phyloP scores from a whole-genome alignment of 2,329 filamentous ascomycete genomes.

The Cordyceps sp. region DNA sequence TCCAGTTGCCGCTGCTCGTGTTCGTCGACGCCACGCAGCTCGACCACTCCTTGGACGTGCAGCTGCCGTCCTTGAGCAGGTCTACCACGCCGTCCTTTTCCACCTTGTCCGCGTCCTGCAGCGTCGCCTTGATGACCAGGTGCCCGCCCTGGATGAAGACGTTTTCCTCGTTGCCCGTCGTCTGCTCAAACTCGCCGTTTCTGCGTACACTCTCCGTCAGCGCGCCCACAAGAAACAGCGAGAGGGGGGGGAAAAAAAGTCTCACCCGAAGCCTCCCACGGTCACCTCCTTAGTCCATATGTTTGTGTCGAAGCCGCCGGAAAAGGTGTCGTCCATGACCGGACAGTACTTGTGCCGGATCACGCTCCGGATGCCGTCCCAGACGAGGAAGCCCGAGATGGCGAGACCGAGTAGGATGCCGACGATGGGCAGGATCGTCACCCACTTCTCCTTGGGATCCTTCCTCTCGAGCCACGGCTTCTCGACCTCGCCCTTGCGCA shows the following conservation, averaged over 20 bases:
- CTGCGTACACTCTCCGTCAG: conserved; percentile 25
- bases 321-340: conserved; percentile 51
- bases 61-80: conserved; percentile 47
- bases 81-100: conserved; percentile 52
- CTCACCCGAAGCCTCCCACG: conserved; percentile 60
- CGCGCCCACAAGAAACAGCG: too few relatives aligned
- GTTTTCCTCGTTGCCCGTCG: conserved; percentile 56
- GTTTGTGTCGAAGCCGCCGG: conserved; percentile 35
- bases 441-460: conserved; percentile 72
- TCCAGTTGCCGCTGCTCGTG: conserved; percentile 50
- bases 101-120: conserved; percentile 52
- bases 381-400: conserved; percentile 55
- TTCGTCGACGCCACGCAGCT: conserved; percentile 58
- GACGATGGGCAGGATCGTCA: conserved; percentile 60
- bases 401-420: conserved; percentile 53
- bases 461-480: conserved; percentile 62
- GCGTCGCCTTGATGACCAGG: conserved; percentile 61
- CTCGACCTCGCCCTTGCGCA: conserved; percentile 56
- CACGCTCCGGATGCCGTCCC: conserved; percentile 56
- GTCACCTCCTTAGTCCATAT: conserved; percentile 64
- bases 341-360: conserved; percentile 59
- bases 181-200: conserved; percentile 69
- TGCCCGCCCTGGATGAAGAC: conserved; percentile 53
- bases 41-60: conserved; percentile 40
- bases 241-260: background rate